A percentile compares a stretch with the other conserved stretches of the same genome.
These are phyloP conservation scores for Elsinoe batatas DNA, from an alignment of 2,329 filamentous ascomycete genomes.

Conservation along the genomic window DNA sequence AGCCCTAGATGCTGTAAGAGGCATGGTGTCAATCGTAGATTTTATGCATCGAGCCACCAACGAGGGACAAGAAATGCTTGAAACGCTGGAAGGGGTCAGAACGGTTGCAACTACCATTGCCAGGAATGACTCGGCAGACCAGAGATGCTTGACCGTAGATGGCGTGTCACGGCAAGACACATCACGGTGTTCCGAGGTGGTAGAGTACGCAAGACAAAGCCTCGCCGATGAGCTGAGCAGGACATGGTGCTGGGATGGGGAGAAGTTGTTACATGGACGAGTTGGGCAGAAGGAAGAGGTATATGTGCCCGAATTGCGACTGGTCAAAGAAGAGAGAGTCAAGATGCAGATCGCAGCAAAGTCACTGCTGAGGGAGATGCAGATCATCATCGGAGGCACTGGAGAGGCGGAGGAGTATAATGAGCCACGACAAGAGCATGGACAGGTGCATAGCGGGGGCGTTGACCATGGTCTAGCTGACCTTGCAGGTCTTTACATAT, in stretches of 20 bases:
- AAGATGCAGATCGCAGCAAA: neutral
- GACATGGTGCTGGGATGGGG: neutral
- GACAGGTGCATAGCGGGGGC: slow-evolving; percentile 4
- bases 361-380: neutral
- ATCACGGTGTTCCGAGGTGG: neutral
- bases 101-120: neutral
- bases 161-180: too few relatives aligned
- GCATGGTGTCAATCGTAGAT: neutral
- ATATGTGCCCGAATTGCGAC: neutral
- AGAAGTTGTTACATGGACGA: neutral
- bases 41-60: neutral
- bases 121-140: neutral
- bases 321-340: neutral
- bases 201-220: neutral
- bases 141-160: neutral
- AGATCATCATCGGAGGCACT: neutral
- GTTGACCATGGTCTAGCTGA: neutral
- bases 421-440: neutral
- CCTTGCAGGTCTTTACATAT: neutral
- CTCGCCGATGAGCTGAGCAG: neutral
- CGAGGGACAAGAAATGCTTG: neutral
- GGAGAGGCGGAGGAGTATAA: neutral
- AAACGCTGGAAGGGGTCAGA: neutral
- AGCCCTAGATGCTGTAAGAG: neutral
- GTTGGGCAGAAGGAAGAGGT: neutral